These are phyloP conservation scores for Crucibulum cyathiforme DNA, from an alignment of 1,284 basidiomycete genomes.

Conservation along the genomic window DNA sequence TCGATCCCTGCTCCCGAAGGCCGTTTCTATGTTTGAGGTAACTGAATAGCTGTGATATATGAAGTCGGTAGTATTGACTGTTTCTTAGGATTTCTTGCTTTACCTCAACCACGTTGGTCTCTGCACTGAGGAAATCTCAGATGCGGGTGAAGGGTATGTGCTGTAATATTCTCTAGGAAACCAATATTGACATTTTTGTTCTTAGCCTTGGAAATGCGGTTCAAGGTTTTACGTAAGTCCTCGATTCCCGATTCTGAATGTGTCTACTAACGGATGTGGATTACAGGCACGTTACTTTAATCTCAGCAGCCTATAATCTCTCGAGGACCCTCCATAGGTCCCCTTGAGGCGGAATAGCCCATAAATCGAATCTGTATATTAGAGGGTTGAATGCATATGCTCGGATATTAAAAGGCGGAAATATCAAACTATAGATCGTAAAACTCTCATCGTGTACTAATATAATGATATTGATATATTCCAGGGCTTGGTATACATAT, in stretches of 20 bases:
- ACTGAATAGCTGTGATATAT: not conserved
- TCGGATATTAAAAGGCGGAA: too few species aligned
- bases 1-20: slow-evolving; percentile 64
- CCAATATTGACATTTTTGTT: not conserved
- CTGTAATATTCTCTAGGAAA: not conserved
- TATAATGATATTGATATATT: too few species aligned
- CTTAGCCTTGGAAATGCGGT: slow-evolving; percentile 79
- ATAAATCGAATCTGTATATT: too few species aligned
- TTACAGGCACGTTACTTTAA: slow-evolving; percentile 76
- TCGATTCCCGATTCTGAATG: not conserved
- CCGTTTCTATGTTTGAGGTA: slow-evolving; percentile 85
- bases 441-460: too few species aligned
- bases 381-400: too few species aligned
- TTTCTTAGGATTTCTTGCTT: slow-evolving; percentile 69
- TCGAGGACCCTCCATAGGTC: slow-evolving; percentile 59
- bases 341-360: not conserved
- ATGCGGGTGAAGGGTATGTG: slow-evolving; percentile 75
- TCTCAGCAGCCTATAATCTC: slow-evolving; percentile 82
- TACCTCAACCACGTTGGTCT: slow-evolving; percentile 88
- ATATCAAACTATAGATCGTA: too few species aligned
- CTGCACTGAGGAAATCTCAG: slow-evolving; percentile 85
- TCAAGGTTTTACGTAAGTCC: slow-evolving; percentile 83
- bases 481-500: too few species aligned
- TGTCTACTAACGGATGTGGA: slow-evolving; percentile 3
- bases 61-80: not conserved